Percentiles rank a stretch among this genome's conserved stretches.
phyloP scores from a whole-genome alignment of 306 rosid genomes.

The Benincasa hispida region DNA sequence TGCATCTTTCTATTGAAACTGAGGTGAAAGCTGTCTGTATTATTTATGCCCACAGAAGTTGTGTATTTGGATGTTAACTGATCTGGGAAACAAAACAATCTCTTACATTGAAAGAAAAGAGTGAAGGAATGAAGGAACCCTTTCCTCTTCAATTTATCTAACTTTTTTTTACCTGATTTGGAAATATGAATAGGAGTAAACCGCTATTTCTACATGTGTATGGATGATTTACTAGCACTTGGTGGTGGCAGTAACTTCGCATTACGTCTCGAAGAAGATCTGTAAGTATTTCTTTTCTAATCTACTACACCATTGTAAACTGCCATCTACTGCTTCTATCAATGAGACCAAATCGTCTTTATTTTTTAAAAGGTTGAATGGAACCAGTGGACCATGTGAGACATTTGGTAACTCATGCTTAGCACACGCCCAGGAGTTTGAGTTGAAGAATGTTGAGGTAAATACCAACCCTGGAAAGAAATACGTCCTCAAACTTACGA shows the following conservation, averaged over 20 bases:
- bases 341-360: background rate
- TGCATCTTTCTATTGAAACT: background rate
- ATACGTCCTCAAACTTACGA: background rate
- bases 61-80: background rate
- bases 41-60: background rate
- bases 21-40: background rate
- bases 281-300: constrained; percentile 40
- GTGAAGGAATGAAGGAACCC: background rate
- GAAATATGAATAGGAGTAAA: constrained; percentile 48
- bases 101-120: background rate
- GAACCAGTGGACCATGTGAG: constrained; percentile 81
- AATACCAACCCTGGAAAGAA: background rate
- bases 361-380: constrained; percentile 45
- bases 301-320: background rate
- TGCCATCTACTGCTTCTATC: background rate
- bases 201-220: constrained; percentile 64
- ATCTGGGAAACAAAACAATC: background rate
- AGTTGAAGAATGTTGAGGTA: constrained; percentile 89
- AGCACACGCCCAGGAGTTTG: constrained; percentile 78
- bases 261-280: constrained; percentile 68
- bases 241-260: constrained; percentile 95
- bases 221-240: constrained; percentile 65
- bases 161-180: background rate
- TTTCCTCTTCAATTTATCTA: background rate
- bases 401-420: constrained; percentile 79